Evolutionary conservation across 768 basidiomycete genomes (phyloP).

Genomic region (Nidularia pulvinata): DNA sequence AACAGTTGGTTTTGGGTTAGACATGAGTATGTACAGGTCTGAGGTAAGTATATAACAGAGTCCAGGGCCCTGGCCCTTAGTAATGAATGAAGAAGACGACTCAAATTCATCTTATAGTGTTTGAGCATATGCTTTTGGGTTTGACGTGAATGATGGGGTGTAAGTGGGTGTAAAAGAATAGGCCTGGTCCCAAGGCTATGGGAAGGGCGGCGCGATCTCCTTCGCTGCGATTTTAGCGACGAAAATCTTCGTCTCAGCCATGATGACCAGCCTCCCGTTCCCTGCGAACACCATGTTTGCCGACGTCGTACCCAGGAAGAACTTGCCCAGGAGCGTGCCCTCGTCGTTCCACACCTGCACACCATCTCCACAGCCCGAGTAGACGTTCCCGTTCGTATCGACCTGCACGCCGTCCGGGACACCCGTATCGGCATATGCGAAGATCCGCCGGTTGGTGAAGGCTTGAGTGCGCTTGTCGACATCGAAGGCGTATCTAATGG

Average conservation of each 20-base stretch:
- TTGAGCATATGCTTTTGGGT: no score
- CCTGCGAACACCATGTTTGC: slow-evolving; percentile 48
- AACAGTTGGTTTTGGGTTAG: no score
- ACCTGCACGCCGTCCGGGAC: slow-evolving; percentile 69
- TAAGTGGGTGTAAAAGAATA: no score
- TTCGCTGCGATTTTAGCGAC: slow-evolving; percentile 44
- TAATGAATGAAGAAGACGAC: no score
- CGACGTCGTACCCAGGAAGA: slow-evolving; percentile 47
- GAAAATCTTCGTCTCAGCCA: slow-evolving; percentile 47
- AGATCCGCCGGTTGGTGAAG: slow-evolving; percentile 62
- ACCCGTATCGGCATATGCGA: slow-evolving; percentile 67
- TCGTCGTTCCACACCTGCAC: slow-evolving; percentile 53
- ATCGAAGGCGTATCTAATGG: slow-evolving; percentile 58
- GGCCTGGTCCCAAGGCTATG: background rate
- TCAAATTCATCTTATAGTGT: no score
- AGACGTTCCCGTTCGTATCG: slow-evolving; percentile 66
- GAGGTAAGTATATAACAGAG: no score
- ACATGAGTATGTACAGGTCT: no score
- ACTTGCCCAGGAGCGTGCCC: slow-evolving; percentile 64
- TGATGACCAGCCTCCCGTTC: slow-evolving; percentile 37
- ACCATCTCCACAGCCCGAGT: slow-evolving; percentile 69
- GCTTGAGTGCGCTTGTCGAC: slow-evolving; percentile 53
- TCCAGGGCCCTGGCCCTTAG: no score
- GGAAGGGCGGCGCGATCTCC: slow-evolving; percentile 9
- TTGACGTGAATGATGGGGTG: no score